phyloP scores from a whole-genome alignment of 768 basidiomycete genomes.

The Leccinum longicurvipes region DNA sequence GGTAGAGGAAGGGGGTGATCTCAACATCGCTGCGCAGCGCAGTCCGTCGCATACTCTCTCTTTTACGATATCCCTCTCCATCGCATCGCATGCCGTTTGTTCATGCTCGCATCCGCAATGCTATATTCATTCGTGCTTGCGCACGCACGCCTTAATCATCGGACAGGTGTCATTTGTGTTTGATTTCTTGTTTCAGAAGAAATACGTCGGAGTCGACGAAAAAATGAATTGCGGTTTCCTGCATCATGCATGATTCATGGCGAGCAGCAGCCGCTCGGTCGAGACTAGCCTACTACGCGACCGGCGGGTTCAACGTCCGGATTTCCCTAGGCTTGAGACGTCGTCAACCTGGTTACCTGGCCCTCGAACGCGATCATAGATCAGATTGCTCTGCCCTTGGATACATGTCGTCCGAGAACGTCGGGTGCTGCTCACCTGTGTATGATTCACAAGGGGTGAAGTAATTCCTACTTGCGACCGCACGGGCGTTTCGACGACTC shows the following conservation, averaged over 20 bases:
- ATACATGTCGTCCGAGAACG: constrained; percentile 1
- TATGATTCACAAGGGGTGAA: background rate
- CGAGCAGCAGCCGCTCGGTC: background rate
- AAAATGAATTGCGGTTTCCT: background rate
- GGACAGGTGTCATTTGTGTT: background rate
- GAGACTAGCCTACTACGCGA: background rate
- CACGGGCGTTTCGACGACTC: background rate
- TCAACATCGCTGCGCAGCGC: background rate
- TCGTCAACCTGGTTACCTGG: background rate
- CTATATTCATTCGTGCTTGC: background rate
- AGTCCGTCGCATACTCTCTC: constrained; percentile 3
- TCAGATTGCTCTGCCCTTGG: background rate
- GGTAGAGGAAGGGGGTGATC: constrained; percentile 33
- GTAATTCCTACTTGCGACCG: background rate
- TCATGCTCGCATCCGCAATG: background rate
- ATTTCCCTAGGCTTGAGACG: background rate
- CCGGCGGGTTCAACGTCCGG: background rate
- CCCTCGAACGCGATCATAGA: background rate
- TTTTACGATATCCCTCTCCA: background rate
- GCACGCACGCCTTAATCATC: background rate
- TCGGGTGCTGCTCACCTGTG: background rate
- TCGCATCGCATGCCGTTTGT: background rate
- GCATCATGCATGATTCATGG: too few relatives aligned
- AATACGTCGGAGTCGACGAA: background rate
- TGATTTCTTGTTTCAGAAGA: background rate